These are phyloP conservation scores for Pythium vanterpoolii DNA, from an alignment of 352 stramenopile species.

Conservation along the genomic window DNA sequence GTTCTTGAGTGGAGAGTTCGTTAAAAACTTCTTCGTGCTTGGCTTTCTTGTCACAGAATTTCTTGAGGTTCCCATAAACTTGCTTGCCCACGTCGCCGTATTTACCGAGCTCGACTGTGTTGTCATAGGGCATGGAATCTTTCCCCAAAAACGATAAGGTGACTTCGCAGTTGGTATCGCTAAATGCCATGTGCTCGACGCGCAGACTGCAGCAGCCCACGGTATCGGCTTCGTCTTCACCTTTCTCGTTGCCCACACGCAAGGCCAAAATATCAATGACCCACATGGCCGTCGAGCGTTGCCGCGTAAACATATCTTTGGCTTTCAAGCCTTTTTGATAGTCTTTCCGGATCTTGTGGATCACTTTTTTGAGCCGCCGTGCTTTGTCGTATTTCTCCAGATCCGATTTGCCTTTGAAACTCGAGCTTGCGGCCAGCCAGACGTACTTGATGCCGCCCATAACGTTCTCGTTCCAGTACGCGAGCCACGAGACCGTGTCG, in stretches of 20 bases:
- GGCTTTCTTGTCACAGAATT: conserved; percentile 96
- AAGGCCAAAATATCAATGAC: conserved; percentile 99
- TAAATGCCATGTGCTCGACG: conserved; percentile 98
- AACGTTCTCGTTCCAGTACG: conserved; percentile 99
- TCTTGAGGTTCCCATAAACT: conserved; percentile 96
- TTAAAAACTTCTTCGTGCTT: conserved; percentile 98
- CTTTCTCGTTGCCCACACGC: conserved; percentile 99
- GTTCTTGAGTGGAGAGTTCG: conserved; percentile 91
- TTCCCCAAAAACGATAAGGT: conserved; percentile 99
- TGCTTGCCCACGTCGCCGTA: conserved; percentile 88
- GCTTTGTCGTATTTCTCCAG: conserved; percentile 99
- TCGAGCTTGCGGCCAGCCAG: conserved; percentile 96
- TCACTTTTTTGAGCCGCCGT: conserved; percentile 96
- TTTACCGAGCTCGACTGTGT: conserved; percentile 95
- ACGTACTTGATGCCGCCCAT: conserved; percentile 99
- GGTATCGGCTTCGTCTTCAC: conserved; percentile 98
- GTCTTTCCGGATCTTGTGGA: conserved; percentile 93
- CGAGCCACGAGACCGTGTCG: conserved; percentile 89
- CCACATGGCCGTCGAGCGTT: conserved; percentile 99
- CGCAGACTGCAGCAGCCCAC: conserved; percentile 99
- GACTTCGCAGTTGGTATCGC: conserved; percentile 90
- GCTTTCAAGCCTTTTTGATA: conserved; percentile 87
- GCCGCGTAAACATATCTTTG: conserved; percentile 90
- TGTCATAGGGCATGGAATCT: conserved; percentile 99
- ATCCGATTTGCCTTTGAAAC: conserved; percentile 99